Evolutionary conservation across 2,329 filamentous ascomycete genomes (phyloP), one percentile per base, ranked within the genome.

Genomic region (Talaromyces marneffei): DNA sequence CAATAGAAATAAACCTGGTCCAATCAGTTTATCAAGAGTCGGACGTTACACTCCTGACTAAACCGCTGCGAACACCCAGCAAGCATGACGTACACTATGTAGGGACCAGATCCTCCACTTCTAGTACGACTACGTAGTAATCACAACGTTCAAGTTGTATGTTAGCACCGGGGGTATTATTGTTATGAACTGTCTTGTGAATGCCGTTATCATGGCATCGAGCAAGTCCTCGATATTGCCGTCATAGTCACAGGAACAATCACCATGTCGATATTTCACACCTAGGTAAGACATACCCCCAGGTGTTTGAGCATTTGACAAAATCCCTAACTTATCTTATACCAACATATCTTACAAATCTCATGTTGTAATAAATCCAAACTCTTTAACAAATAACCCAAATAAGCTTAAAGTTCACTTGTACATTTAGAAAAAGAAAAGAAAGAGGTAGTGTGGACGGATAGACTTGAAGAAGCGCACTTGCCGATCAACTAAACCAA

Each of bases 11-110:
- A 20, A 40, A 5, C 40, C 33, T 40, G 52, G 12, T 55, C 52
- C 33, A 55, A 55, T 55, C 20, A 55, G 20, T 55, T 18, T 20
- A 55, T 55, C 35, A 14, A 39, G 20, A 37, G 25, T 55, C 52
- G 8, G 35, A 40, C 20, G 4, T 55, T n/a, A 33, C 33, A 55
- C 52, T 37, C 35, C 33, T 39, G 52, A 37, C 31, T 39, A 39
- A 53, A 35, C 31, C 12, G 12, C 52, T 55, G 33, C 35, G 52
- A 52, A 29, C 52, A 39, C 33, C 33, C 25, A 39, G 52, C 31
- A 55, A 39, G 52, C 31, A 55, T 55, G 52, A 55, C 52, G 52
- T 55, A 55, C 52, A 7, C 35, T 39, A 54, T 39, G 31, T 52
- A 52, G 18, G 27, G n/a, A 53, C 27, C 42, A 12, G 10, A 23